Percentiles rank a stretch among this genome's conserved stretches.
Conservation (phyloP, 306 rosid genomes). For the Trifolium fragiferum region DNA sequence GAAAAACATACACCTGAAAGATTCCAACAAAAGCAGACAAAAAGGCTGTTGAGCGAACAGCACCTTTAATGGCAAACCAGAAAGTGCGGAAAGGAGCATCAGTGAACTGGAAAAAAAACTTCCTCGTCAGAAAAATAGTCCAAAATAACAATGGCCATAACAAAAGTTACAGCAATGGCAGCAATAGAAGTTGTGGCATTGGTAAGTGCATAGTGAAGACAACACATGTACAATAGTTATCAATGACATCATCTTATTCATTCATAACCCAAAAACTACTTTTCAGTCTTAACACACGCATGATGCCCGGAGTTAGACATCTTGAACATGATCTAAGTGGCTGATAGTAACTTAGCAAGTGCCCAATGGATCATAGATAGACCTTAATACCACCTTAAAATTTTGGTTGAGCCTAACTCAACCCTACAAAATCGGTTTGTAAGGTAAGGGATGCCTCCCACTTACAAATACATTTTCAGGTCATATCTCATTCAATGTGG, state of each 20-base stretch:
- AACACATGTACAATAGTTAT: neutral
- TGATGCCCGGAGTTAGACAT: neutral
- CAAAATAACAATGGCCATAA: slow-evolving; percentile 18
- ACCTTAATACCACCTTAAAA: neutral
- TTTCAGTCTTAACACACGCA: neutral
- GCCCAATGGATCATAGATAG: neutral
- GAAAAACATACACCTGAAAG: slow-evolving; percentile 69
- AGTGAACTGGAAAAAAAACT: slow-evolving; percentile 68
- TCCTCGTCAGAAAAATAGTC: slow-evolving; percentile 32
- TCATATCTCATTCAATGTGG: neutral
- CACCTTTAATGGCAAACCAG: slow-evolving; percentile 74
- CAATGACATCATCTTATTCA: slow-evolving; percentile 27
- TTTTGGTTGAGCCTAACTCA: neutral
- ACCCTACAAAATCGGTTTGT: neutral
- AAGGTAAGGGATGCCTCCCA: neutral
- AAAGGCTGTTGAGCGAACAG: slow-evolving; percentile 85
- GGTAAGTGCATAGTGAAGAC: slow-evolving; percentile 7
- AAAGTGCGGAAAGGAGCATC: slow-evolving; percentile 81
- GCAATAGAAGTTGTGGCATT: slow-evolving; percentile 5
- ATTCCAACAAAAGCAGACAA: slow-evolving; percentile 95
- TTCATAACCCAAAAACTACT: slow-evolving; percentile 5
- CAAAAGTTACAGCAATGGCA: slow-evolving; percentile 13
- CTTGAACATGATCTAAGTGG: neutral
- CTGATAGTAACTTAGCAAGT: neutral
- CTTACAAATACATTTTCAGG: neutral